These are phyloP conservation scores for Penicillium ochrochloron DNA, from an alignment of 495 filamentous ascomycete species.

Conservation along the genomic window DNA sequence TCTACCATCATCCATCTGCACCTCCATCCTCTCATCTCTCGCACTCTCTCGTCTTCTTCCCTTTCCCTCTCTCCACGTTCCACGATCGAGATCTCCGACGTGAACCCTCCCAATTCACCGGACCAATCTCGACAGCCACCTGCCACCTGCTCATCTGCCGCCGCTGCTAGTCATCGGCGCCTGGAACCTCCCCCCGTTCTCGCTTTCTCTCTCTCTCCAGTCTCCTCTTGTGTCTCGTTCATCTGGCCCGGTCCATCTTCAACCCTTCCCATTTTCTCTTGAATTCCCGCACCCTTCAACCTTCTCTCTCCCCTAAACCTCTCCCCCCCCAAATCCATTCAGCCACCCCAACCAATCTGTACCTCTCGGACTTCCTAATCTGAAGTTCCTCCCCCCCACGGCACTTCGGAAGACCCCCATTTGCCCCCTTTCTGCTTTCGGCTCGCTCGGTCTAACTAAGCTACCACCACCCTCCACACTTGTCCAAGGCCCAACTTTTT, in stretches of 20 bases:
- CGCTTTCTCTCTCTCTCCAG: constrained; percentile 2
- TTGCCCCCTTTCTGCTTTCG: constrained; percentile 7
- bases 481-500: not conserved
- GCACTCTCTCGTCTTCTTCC: constrained; percentile 16
- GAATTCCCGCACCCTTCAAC: not conserved
- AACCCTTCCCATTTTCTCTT: not conserved
- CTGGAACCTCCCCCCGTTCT: constrained; percentile 1
- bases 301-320: not conserved
- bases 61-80: constrained; percentile 11
- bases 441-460: constrained; percentile 2
- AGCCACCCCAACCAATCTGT: not conserved
- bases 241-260: constrained; percentile 10
- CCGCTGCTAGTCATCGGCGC: constrained; percentile 2
- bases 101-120: constrained; percentile 10
- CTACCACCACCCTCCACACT: not conserved
- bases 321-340: not conserved
- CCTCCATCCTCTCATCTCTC: constrained; percentile 10
- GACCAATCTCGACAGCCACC: constrained; percentile 11
- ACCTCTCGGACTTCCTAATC: not conserved
- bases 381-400: not conserved
- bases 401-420: constrained; percentile 1
- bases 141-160: constrained; percentile 14
- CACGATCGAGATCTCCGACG: constrained; percentile 3
- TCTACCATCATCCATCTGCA: not conserved
- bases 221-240: not conserved